Percentiles rank a stretch among this genome's conserved stretches.
Evolutionary conservation across 176 grass and related monocot species (phyloP).

Genomic region (Alopecurus myosuroides): DNA sequence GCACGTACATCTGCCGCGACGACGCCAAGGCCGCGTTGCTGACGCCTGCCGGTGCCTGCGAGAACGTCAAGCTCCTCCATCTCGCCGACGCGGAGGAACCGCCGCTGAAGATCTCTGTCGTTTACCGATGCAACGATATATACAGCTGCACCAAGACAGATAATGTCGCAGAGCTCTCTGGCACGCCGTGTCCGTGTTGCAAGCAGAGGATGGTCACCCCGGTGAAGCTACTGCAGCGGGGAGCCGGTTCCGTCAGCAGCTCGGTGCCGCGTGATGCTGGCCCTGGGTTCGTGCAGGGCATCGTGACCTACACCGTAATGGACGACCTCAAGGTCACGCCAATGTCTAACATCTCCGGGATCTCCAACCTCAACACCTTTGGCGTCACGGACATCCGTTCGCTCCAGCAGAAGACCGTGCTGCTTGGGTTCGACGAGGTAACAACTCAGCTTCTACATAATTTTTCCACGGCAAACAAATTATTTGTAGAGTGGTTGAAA

Average conservation of each 20-base stretch:
- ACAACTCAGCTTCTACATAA: not conserved
- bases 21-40: not conserved
- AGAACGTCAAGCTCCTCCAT: not conserved
- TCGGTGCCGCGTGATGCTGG: not conserved
- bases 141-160: accelerated
- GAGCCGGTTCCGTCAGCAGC: not conserved
- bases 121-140: not conserved
- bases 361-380: conserved; percentile 29
- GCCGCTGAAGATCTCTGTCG: not conserved
- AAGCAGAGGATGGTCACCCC: accelerated
- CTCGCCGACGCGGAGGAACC: not conserved
- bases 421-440: conserved; percentile 18
- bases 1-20: not conserved
- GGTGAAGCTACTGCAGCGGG: not conserved
- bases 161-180: too few species aligned
- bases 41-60: not conserved
- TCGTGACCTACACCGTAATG: conserved; percentile 28
- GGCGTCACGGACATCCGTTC: conserved; percentile 14
- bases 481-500: too few species aligned
- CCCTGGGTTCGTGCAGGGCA: not conserved
- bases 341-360: conserved; percentile 38
- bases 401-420: conserved; percentile 36
- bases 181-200: too few species aligned
- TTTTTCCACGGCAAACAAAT: too few species aligned
- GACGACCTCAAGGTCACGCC: conserved; percentile 43